Conservation (phyloP, 1,284 basidiomycete species). For the Omphalotus olearius region DNA sequence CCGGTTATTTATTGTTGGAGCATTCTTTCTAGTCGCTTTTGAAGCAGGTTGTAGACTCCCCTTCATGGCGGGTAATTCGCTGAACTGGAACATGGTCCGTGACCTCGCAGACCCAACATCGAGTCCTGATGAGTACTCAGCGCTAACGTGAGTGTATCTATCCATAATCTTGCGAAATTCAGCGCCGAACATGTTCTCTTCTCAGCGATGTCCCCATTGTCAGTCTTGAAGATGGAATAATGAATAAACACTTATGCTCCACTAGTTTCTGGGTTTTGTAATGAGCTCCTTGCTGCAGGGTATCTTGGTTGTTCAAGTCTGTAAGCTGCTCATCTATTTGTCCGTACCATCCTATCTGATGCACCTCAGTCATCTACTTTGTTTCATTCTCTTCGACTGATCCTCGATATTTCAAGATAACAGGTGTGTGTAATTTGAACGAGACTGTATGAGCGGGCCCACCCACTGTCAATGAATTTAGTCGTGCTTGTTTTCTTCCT, state of each 20-base stretch:
- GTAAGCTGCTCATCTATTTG: neutral
- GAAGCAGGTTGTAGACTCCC: no score
- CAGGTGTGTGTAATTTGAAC: constrained; percentile 5
- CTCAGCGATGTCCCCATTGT: constrained; percentile 11
- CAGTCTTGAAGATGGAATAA: neutral
- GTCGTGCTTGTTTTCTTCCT: constrained; percentile 6
- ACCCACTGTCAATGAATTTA: neutral
- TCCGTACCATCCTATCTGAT: neutral
- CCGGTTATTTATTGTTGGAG: no score
- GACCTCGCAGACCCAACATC: no score
- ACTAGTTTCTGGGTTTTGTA: constrained; percentile 12
- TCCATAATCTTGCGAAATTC: neutral
- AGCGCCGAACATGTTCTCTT: neutral
- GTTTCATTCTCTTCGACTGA: constrained; percentile 10
- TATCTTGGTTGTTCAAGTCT: constrained; percentile 14
- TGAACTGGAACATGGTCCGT: no score
- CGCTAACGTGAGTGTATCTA: constrained; percentile 8
- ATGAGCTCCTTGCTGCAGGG: constrained; percentile 11
- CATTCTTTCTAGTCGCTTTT: no score
- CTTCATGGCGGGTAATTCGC: no score
- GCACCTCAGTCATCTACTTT: constrained; percentile 12
- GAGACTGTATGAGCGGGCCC: neutral
- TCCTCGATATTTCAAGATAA: constrained; percentile 4
- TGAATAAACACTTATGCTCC: neutral
- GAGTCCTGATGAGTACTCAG: constrained; percentile 5